These are phyloP conservation scores for Thoreauomyces humboldtii DNA, from an alignment of 192 early-diverging fungal genomes.

Conservation along the genomic window DNA sequence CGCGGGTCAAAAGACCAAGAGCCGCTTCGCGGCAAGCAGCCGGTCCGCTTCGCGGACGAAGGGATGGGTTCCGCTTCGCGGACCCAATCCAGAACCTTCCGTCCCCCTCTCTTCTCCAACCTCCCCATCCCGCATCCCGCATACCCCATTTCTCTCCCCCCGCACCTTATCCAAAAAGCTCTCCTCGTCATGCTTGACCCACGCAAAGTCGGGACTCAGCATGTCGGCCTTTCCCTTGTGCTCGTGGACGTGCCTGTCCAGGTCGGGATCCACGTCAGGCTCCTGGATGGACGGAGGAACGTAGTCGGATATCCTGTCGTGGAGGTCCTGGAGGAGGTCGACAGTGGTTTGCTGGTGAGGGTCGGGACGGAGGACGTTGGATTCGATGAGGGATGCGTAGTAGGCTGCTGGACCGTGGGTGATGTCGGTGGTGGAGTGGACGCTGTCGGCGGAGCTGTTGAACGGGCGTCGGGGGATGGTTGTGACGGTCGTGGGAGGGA, in stretches of 20 bases:
- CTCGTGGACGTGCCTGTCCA: constrained; percentile 1
- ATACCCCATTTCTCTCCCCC: too few relatives aligned
- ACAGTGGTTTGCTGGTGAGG: constrained; percentile 68
- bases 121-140: too few relatives aligned
- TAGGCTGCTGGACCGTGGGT: constrained; percentile 1
- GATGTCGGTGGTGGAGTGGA: too few relatives aligned
- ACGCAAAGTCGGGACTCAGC: constrained; percentile 32
- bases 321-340: constrained; percentile 34
- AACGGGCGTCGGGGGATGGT: too few relatives aligned
- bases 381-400: constrained; percentile 43
- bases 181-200: constrained; percentile 21
- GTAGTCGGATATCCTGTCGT: constrained; percentile 21
- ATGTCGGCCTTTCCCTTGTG: constrained; percentile 28
- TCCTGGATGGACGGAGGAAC: constrained; percentile 22
- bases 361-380: constrained; percentile 61
- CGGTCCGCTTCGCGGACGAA: too few relatives aligned
- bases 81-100: too few relatives aligned
- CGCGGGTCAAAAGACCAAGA: too few relatives aligned
- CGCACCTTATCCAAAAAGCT: constrained; percentile 14
- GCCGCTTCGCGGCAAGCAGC: too few relatives aligned
- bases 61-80: too few relatives aligned
- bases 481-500: too few relatives aligned
- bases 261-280: neutral
- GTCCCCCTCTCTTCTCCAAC: too few relatives aligned
- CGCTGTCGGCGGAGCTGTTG: too few relatives aligned